A percentile compares a stretch with the other conserved stretches of the same genome.
These are phyloP conservation scores for Coprinopsis marcescibilis DNA, from an alignment of 768 basidiomycete species.

Conservation along the genomic window DNA sequence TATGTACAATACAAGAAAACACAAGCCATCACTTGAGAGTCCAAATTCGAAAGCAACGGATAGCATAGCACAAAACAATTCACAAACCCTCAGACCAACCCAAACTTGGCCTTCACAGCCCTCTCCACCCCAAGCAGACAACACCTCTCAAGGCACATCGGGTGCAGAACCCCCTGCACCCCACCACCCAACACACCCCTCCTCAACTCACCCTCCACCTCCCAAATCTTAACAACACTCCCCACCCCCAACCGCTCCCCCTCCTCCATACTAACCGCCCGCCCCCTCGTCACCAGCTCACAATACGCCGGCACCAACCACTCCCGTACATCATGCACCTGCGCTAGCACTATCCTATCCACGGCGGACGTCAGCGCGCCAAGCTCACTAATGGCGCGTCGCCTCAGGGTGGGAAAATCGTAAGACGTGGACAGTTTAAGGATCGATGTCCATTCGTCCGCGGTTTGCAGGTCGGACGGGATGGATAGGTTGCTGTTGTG, in stretches of 20 bases:
- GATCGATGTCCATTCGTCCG: slow-evolving; percentile 26
- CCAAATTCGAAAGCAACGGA: too few relatives aligned
- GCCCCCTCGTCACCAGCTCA: slow-evolving; percentile 20
- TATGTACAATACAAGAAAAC: too few relatives aligned
- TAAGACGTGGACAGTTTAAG: slow-evolving; percentile 22
- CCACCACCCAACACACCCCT: too few relatives aligned
- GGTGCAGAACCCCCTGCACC: too few relatives aligned
- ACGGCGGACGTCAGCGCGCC: slow-evolving; percentile 12
- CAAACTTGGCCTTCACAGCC: slow-evolving; percentile 2
- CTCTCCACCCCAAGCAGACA: not conserved
- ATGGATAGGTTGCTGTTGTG: slow-evolving; percentile 10
- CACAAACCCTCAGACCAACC: not conserved
- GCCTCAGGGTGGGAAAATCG: slow-evolving; percentile 21
- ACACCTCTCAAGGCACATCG: not conserved
- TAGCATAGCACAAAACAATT: too few relatives aligned
- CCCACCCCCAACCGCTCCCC: slow-evolving; percentile 12
- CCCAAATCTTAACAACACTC: slow-evolving; percentile 16
- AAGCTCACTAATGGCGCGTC: slow-evolving; percentile 21
- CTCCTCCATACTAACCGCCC: slow-evolving; percentile 12
- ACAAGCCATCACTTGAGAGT: too few relatives aligned
- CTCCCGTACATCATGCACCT: slow-evolving; percentile 17
- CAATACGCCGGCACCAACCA: slow-evolving; percentile 26
- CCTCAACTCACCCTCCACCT: slow-evolving; percentile 2
- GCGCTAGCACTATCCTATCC: slow-evolving; percentile 19
- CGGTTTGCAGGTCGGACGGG: slow-evolving; percentile 8